Evolutionary conservation across 495 filamentous ascomycete species (phyloP).

Genomic region (Aspergillus egyptiacus): DNA sequence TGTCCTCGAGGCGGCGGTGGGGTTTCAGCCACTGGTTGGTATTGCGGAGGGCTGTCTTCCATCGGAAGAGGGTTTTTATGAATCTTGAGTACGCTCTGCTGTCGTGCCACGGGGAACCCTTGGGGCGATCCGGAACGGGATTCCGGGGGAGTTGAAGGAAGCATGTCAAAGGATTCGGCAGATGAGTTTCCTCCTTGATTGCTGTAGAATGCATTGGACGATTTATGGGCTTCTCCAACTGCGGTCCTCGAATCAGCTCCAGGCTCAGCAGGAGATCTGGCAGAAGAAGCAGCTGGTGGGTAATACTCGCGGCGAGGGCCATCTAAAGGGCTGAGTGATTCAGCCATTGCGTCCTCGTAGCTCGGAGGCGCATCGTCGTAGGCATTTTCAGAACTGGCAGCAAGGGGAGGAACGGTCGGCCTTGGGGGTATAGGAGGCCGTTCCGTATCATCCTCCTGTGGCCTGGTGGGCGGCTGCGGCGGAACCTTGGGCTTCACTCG

Average conservation of each 20-base stretch:
- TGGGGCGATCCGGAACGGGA: slow-evolving; percentile 36
- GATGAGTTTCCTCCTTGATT: slow-evolving; percentile 30
- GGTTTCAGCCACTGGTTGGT: slow-evolving; percentile 28
- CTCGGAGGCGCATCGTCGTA: slow-evolving; percentile 66
- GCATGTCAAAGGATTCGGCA: slow-evolving; percentile 44
- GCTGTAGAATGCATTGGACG: slow-evolving; percentile 16
- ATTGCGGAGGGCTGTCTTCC: slow-evolving; percentile 38
- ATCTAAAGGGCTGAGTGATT: slow-evolving; percentile 60
- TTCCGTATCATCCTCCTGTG: slow-evolving; percentile 17
- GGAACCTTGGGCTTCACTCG: slow-evolving; percentile 24
- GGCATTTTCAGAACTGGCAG: slow-evolving; percentile 29
- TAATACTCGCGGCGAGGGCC: slow-evolving; percentile 60
- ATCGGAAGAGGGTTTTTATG: slow-evolving; percentile 21
- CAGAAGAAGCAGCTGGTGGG: slow-evolving; percentile 44
- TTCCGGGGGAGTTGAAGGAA: slow-evolving; percentile 39
- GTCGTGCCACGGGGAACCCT: slow-evolving; percentile 29
- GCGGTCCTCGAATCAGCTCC: slow-evolving; percentile 40
- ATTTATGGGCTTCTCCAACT: slow-evolving; percentile 29
- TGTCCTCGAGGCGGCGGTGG: slow-evolving; percentile 11
- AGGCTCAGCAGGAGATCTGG: slow-evolving; percentile 28
- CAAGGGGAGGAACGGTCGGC: slow-evolving; percentile 19
- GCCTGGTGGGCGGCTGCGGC: slow-evolving; percentile 21
- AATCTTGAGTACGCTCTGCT: slow-evolving; percentile 37
- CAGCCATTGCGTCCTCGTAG: slow-evolving; percentile 88
- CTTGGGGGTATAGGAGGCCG: slow-evolving; percentile 36